These are phyloP conservation scores for Cunninghamia lanceolata DNA, from an alignment of 75 land plant genomes.

Conservation along the genomic window DNA sequence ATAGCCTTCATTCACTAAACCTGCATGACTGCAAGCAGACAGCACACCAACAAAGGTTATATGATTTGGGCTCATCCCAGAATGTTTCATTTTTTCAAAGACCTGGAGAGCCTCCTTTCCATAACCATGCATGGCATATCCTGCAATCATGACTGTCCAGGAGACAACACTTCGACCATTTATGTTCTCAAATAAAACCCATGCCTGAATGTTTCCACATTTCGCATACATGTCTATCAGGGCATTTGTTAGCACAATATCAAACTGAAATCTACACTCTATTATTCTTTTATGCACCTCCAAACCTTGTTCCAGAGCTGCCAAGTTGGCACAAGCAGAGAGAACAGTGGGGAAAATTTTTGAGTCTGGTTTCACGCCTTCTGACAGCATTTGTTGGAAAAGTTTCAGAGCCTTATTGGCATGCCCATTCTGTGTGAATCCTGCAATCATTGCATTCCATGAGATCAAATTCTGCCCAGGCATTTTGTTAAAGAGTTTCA, in stretches of 20 bases:
- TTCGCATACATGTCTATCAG: constrained; percentile 19
- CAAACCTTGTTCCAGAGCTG: background rate
- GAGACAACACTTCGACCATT: constrained; percentile 7
- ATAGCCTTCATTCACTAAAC: constrained; percentile 4
- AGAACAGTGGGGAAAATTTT: background rate
- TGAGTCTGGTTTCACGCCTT: background rate
- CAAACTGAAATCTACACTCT: constrained; percentile 5
- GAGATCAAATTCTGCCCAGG: background rate
- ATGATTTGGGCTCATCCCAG: background rate
- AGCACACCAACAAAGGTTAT: constrained; percentile 7
- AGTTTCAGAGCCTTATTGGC: background rate
- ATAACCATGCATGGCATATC: constrained; percentile 19
- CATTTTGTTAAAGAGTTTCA: background rate
- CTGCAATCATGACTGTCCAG: constrained; percentile 15
- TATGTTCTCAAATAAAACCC: constrained; percentile 11
- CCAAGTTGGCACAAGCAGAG: constrained; percentile 5
- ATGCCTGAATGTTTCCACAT: constrained; percentile 8
- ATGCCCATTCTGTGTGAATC: background rate
- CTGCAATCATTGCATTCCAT: constrained; percentile 4
- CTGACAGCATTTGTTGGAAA: background rate
- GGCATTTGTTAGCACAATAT: background rate
- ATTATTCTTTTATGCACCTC: constrained; percentile 2
- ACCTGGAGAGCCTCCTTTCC: constrained; percentile 10
- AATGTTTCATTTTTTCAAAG: constrained; percentile 3
- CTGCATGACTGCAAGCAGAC: constrained; percentile 12